Evolutionary conservation across 2,329 filamentous ascomycete genomes (phyloP).

Genomic region (Aspergillus viridinutans): DNA sequence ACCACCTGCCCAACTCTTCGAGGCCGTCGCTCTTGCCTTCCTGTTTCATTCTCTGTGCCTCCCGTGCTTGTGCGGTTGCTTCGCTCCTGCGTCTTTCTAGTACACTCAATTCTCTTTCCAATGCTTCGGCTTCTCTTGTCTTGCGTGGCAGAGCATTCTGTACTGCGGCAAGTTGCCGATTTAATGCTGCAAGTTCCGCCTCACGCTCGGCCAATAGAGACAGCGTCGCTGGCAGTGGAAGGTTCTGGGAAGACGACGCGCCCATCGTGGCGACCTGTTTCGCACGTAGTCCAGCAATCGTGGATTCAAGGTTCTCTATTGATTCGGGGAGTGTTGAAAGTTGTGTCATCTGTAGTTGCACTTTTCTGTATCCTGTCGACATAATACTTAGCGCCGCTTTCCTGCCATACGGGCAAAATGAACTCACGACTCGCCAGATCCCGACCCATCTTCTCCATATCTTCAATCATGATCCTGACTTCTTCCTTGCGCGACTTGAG

Average conservation of each 20-base stretch:
- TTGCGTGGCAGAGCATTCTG: slow-evolving; percentile 43
- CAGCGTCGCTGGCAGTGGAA: slow-evolving; percentile 39
- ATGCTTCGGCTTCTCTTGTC: slow-evolving; percentile 41
- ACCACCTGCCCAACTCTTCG: slow-evolving; percentile 46
- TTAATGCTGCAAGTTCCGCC: slow-evolving; percentile 38
- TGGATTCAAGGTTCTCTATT: slow-evolving; percentile 50
- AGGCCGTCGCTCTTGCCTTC: slow-evolving; percentile 45
- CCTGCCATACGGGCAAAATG: background rate
- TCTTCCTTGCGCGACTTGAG: slow-evolving; percentile 77
- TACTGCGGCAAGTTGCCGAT: slow-evolving; percentile 39
- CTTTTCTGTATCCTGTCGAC: slow-evolving; percentile 48
- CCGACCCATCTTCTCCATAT: slow-evolving; percentile 66
- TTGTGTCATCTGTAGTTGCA: slow-evolving; percentile 50
- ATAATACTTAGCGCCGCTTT: background rate
- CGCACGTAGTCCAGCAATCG: slow-evolving; percentile 49
- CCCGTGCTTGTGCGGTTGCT: slow-evolving; percentile 45
- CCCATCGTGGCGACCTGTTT: slow-evolving; percentile 60
- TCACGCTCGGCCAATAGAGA: slow-evolving; percentile 38
- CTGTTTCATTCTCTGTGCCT: slow-evolving; percentile 38
- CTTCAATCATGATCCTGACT: slow-evolving; percentile 67
- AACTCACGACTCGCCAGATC: slow-evolving; percentile 57
- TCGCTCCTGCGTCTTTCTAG: slow-evolving; percentile 44
- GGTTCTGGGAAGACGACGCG: slow-evolving; percentile 36
- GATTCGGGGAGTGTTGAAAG: slow-evolving; percentile 50
- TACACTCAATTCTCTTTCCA: slow-evolving; percentile 41